These are phyloP conservation scores for Leccinum rimulosum DNA, from an alignment of 768 basidiomycete species.

Conservation along the genomic window DNA sequence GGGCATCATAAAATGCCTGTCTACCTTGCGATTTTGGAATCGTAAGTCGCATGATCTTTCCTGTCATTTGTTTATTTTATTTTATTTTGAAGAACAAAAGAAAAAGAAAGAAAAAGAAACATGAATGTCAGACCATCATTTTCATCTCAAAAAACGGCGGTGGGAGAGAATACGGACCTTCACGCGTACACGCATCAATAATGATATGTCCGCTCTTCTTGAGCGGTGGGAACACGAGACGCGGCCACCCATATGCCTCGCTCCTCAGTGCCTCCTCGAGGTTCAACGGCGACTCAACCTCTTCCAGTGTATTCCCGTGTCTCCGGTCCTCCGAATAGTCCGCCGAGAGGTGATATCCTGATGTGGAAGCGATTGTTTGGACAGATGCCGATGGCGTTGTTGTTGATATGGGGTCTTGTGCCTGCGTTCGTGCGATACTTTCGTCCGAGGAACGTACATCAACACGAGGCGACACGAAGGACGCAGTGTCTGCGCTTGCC, in stretches of 20 bases:
- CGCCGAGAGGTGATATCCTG: not conserved
- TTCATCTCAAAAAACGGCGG: conserved; percentile 8
- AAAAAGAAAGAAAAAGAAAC: not conserved
- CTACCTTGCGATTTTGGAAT: conserved; percentile 95
- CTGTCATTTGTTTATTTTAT: conserved; percentile 38
- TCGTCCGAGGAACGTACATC: conserved; percentile 17
- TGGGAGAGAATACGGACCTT: conserved; percentile 50
- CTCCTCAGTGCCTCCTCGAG: conserved; percentile 56
- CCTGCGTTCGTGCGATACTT: conserved; percentile 11
- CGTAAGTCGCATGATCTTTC: conserved; percentile 87
- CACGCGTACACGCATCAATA: conserved; percentile 80
- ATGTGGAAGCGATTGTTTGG: conserved; percentile 8
- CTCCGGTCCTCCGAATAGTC: conserved; percentile 1
- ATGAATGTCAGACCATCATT: not conserved
- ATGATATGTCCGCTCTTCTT: conserved; percentile 91
- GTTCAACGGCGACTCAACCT: conserved; percentile 28
- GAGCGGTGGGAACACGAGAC: conserved; percentile 88
- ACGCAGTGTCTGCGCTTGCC: conserved; percentile 15
- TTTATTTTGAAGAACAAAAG: not conserved
- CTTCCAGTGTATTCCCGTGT: conserved; percentile 6
- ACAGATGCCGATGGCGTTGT: conserved; percentile 16
- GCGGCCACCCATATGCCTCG: conserved; percentile 87
- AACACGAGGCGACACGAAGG: conserved; percentile 27
- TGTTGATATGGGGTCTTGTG: conserved; percentile 8
- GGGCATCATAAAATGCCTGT: conserved; percentile 91